phyloP scores from a whole-genome alignment of 75 land plant species.

The Selaginella moellendorffii region DNA sequence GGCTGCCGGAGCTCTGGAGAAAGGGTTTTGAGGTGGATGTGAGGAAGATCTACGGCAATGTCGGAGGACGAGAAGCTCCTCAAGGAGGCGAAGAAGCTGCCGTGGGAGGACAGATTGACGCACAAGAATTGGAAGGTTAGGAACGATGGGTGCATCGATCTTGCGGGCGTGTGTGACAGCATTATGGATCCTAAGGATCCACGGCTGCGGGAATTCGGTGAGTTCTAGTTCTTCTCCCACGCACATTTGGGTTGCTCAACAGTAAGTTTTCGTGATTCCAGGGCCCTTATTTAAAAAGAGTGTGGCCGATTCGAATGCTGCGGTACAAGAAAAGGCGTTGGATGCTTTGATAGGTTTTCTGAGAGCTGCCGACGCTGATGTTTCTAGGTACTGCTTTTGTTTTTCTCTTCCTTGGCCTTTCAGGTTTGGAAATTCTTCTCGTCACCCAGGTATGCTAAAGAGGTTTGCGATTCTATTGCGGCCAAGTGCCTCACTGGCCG shows the following conservation, averaged over 20 bases:
- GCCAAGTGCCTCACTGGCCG: conserved; percentile 89
- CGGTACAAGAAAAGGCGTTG: conserved; percentile 92
- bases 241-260: too few species aligned
- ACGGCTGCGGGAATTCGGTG: conserved; percentile 75
- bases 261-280: conserved; percentile 19
- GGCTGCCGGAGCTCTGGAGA: not conserved
- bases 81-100: conserved; percentile 96
- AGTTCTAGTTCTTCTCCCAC: too few species aligned
- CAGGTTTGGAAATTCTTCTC: not conserved
- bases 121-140: conserved; percentile 99
- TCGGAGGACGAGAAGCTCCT: conserved; percentile 94
- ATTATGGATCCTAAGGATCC: conserved; percentile 94
- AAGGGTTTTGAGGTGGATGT: not conserved
- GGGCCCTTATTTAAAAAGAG: conserved; percentile 78
- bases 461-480: conserved; percentile 77
- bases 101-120: conserved; percentile 86
- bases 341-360: conserved; percentile 86
- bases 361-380: conserved; percentile 87
- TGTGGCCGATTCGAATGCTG: conserved; percentile 94
- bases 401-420: not conserved
- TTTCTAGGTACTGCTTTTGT: conserved; percentile 45
- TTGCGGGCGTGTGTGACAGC: conserved; percentile 68
- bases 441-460: conserved; percentile 76
- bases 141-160: conserved; percentile 84
- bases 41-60: conserved; percentile 11